Base-by-base conservation (phyloP, 306 rosid species). In the Casuarina cunninghamiana region DNA sequence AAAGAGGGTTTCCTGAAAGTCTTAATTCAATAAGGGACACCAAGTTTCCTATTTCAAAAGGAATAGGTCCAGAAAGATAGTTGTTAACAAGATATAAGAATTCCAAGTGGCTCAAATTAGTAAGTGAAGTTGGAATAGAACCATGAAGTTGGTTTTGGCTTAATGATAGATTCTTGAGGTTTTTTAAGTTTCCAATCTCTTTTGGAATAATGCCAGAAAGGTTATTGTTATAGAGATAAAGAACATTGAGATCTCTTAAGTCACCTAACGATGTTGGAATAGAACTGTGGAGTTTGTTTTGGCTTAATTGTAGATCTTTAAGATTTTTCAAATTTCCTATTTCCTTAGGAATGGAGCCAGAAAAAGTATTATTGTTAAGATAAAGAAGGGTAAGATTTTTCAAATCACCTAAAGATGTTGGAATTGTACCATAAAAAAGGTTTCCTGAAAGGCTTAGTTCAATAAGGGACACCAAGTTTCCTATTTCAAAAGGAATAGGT, bases 161-260 rank as follows among this genome's bases (percentile, higher is more conserved):
- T 21, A 21, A 21, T 21, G 26, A 21, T 21, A 21, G 26, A 21
- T 21, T 21, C 26, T 21, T 21, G 0, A 21, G 26, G 26, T 21
- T 21, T 0, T 21, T 21, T 0, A 21, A 21, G 26, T 21, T 21
- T 6, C 84, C 87, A 13, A 83, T 72, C 21, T 76, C 60, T 42
- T 76, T 71, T 0, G 87, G 77, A 38, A 83, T 72, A 13, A 67
- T n/a, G 37, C 26, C 87, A 1, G 76, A 76, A 76, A 83, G 84
- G 5, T 42, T 49, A 58, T 83, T 83, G 17, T 75, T 75, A 8
- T 48, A 5, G 10, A 83, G 73, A 9, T 15, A n/a, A 5, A 74
- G 79, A 45, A n/a, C 0, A 0, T 4, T 11, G 13, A 80, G 83
- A 41, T 74, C 37, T 46, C 2, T 11, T 2, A 80, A 49, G 37